A percentile compares a stretch with the other conserved stretches of the same genome.
These are phyloP conservation scores for Angomonas ambiguus DNA, from an alignment of 208 protist genomes.

Conservation along the genomic window DNA sequence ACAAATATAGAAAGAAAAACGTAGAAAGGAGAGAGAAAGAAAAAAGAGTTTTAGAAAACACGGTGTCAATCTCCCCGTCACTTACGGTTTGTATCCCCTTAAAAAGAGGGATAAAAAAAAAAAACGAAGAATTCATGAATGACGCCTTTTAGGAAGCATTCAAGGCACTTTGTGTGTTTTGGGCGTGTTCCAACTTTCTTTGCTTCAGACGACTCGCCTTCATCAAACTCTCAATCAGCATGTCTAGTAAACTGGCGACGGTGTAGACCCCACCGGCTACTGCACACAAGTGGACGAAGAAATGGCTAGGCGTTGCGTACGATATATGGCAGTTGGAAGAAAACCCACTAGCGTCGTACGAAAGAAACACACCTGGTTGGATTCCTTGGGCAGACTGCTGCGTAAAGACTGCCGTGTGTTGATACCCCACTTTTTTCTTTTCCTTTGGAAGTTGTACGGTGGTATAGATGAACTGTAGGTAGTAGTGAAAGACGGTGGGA, in stretches of 20 bases:
- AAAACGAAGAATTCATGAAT: too few relatives aligned
- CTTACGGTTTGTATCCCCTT: too few relatives aligned
- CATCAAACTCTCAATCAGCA: slow-evolving; percentile 15
- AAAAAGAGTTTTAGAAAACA: slow-evolving; percentile 10
- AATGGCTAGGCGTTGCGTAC: slow-evolving; percentile 36
- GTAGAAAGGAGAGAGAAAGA: slow-evolving; percentile 9
- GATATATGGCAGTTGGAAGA: slow-evolving; percentile 20
- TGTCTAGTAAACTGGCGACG: slow-evolving; percentile 39
- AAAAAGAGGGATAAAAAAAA: too few relatives aligned
- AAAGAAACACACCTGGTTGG: slow-evolving; percentile 22
- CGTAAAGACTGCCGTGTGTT: slow-evolving; percentile 19
- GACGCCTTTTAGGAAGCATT: neutral
- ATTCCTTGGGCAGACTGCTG: slow-evolving; percentile 3
- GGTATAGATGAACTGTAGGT: slow-evolving; percentile 25
- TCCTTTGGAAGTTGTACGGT: slow-evolving; percentile 19
- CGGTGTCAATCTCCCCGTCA: neutral
- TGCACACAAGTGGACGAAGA: slow-evolving; percentile 51
- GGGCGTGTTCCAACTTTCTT: slow-evolving; percentile 2
- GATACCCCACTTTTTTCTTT: slow-evolving; percentile 19
- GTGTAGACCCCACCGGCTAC: slow-evolving; percentile 53
- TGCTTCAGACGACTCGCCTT: slow-evolving; percentile 13
- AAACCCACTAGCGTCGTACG: slow-evolving; percentile 20
- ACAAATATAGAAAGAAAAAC: neutral
- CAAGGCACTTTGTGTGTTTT: slow-evolving; percentile 10
- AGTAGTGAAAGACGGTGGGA: slow-evolving; percentile 18